Percentiles rank a stretch among this genome's conserved stretches.
These are phyloP conservation scores for Globisporangium carolinianum DNA, from an alignment of 352 stramenopile species.

Conservation along the genomic window DNA sequence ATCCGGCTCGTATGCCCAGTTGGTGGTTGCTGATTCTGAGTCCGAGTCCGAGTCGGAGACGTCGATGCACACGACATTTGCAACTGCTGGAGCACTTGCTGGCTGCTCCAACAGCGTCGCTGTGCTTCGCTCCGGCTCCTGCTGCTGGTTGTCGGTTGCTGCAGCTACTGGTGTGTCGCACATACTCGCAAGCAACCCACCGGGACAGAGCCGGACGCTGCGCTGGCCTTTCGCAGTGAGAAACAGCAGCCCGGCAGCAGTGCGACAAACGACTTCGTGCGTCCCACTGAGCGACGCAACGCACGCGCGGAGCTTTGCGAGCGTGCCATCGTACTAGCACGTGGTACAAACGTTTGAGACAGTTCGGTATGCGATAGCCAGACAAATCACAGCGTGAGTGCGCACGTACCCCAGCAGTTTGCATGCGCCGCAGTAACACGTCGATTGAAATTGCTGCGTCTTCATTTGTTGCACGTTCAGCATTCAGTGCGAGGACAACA, in stretches of 20 bases:
- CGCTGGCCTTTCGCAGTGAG: slow-evolving; percentile 46
- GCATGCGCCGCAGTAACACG: slow-evolving; percentile 42
- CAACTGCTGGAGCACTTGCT: neutral
- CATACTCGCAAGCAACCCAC: slow-evolving; percentile 8
- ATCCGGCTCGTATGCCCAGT: slow-evolving; percentile 11
- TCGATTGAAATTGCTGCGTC: slow-evolving; percentile 28
- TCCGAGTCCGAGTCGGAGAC: slow-evolving; percentile 34
- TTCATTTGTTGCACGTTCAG: slow-evolving; percentile 28
- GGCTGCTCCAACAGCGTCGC: neutral
- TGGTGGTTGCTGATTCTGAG: neutral
- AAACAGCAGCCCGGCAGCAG: slow-evolving; percentile 32
- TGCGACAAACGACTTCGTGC: slow-evolving; percentile 47
- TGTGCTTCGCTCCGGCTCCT: neutral
- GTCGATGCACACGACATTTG: slow-evolving; percentile 24
- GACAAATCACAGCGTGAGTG: neutral
- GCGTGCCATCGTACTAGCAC: slow-evolving; percentile 46
- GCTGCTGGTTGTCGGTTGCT: too few relatives aligned
- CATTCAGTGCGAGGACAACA: slow-evolving; percentile 46
- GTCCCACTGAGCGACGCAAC: slow-evolving; percentile 46
- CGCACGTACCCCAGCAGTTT: slow-evolving; percentile 34
- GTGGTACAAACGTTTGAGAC: neutral
- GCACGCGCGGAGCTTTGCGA: slow-evolving; percentile 46
- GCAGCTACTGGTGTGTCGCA: neutral
- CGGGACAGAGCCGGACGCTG: slow-evolving; percentile 45
- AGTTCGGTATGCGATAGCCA: neutral